These are phyloP conservation scores for Claviceps sp. DNA, from an alignment of 2,329 filamentous ascomycete species.

Conservation along the genomic window DNA sequence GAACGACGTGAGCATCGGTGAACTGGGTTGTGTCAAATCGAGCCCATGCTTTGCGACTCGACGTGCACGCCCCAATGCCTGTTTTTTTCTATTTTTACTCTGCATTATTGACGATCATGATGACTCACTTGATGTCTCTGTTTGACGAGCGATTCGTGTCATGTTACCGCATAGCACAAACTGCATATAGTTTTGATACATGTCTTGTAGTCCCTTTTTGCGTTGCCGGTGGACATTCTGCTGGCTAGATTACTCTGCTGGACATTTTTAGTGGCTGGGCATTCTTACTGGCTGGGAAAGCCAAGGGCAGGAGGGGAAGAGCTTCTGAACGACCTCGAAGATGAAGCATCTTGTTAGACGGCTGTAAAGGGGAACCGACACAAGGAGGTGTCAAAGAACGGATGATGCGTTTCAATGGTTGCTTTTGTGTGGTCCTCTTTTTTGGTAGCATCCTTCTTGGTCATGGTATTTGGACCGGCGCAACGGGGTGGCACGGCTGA, in stretches of 20 bases:
- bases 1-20: background rate
- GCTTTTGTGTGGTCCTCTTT: background rate
- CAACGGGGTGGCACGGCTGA: background rate
- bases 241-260: too few species aligned
- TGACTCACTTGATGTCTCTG: conserved; percentile 15
- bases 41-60: too few species aligned
- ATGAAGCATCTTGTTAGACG: background rate
- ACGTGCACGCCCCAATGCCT: background rate
- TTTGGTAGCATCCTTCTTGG: background rate
- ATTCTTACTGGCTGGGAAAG: too few species aligned
- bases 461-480: background rate
- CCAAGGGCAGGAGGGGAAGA: too few species aligned
- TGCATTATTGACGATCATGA: conserved; percentile 27
- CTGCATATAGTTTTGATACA: conserved; percentile 22
- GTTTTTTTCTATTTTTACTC: background rate
- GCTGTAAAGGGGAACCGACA: background rate
- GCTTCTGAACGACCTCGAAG: too few species aligned
- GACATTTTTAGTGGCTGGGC: too few species aligned
- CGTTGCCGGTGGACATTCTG: too few species aligned
- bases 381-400: background rate
- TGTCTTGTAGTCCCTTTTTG: background rate
- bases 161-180: conserved; percentile 10
- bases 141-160: conserved; percentile 28
- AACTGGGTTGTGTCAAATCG: too few species aligned
- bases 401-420: background rate